Evolutionary conservation across 202 grass and related monocot genomes (phyloP), one percentile per base, ranked within the genome.

Genomic region (Carex arenaria): DNA sequence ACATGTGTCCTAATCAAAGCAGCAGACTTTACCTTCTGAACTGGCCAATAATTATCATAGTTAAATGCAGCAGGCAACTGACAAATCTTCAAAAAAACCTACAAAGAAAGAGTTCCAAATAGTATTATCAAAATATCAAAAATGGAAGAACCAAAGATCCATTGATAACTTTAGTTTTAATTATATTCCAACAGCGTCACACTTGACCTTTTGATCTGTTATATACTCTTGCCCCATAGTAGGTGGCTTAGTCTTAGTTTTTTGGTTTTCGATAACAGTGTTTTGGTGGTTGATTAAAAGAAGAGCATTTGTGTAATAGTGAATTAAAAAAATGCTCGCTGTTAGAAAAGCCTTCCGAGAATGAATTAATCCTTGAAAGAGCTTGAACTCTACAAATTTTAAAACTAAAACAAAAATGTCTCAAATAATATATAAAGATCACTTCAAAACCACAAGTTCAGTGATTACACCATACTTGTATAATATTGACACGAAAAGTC

Each of bases 1-100:
- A 15, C 26, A 57, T n/a, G n/a, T n/a, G 26, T 49, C 52, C 15
- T 15, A 76, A 14, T 76, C 56, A 76, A 31, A 49, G 36, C 62
- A 32, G 31, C 12, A 61, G 61, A 62, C 10, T 76, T 91, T 68
- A 95, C 95, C 92, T 98, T 98, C 64, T 89, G 90, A 90, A 90
- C 89, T 89, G 95, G 90, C 95, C 95, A 98, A 64, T 95, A 86
- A 65, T 92, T 98, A 80, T 98, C 90, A 74, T 95, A 98, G 83
- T 98, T 93, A 86, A 89, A 94, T 23, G 69, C 64, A 65, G 92
- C 88, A 20, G 95, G 95, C 42, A 98, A 82, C 68, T 98, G 95
- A 72, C 95, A 98, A 76, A 98, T 98, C 88, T 98, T 98, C 78
- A 98, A 79, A 80, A 92, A 98, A 85, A 92, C 95, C 92, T 98